Evolutionary conservation across 441 rosid species (phyloP).

Genomic region (Raphanus hybrid): DNA sequence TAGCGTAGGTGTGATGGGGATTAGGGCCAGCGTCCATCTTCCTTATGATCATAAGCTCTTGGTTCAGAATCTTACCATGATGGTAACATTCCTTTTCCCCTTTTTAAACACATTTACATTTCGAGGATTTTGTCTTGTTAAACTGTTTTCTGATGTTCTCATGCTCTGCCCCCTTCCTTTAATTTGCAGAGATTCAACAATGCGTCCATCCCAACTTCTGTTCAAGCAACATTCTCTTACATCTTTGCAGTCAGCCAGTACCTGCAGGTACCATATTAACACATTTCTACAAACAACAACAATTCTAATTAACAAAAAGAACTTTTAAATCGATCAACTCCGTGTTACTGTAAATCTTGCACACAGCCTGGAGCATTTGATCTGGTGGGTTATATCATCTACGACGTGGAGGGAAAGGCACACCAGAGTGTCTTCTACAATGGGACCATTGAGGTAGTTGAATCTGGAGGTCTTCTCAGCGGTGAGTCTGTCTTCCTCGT

Average conservation of each 20-base stretch:
- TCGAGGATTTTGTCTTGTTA: not conserved
- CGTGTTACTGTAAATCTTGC: not conserved
- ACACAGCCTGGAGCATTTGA: conserved; percentile 93
- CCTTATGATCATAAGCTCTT: conserved; percentile 77
- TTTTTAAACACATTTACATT: not conserved
- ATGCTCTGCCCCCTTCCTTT: not conserved
- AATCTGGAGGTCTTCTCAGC: conserved; percentile 82
- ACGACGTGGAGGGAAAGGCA: conserved; percentile 83
- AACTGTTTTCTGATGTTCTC: conserved; percentile 9
- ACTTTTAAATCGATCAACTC: not conserved
- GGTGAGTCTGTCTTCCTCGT: conserved; percentile 90
- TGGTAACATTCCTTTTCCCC: conserved; percentile 52
- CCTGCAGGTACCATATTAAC: conserved; percentile 67
- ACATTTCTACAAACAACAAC: not conserved
- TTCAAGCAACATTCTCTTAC: conserved; percentile 90
- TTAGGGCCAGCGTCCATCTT: conserved; percentile 93
- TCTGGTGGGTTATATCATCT: conserved; percentile 86
- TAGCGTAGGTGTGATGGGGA: conserved; percentile 65
- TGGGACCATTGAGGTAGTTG: conserved; percentile 93
- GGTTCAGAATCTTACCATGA: conserved; percentile 90
- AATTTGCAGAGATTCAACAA: conserved; percentile 80
- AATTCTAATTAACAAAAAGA: not conserved
- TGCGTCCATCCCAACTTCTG: conserved; percentile 81
- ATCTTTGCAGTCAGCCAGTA: conserved; percentile 89
- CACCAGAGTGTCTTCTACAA: conserved; percentile 84